Percentiles rank a stretch among this genome's conserved stretches.
Evolutionary conservation across 2,329 filamentous ascomycete species (phyloP).

Genomic region (Drechslerella stenobrocha): DNA sequence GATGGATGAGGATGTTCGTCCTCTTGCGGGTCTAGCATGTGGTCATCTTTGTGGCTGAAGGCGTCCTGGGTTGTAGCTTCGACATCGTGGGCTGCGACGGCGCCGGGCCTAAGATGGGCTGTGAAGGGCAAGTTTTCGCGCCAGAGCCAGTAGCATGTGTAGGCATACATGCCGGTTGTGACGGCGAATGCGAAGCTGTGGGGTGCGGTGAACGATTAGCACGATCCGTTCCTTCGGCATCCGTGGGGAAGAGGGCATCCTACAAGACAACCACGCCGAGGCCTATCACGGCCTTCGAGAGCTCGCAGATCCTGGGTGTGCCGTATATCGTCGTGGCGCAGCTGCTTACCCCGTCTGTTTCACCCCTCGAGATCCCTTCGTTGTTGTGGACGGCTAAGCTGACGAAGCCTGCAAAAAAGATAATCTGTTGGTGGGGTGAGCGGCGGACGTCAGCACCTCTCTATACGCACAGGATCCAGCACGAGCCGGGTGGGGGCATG

Average conservation of each 20-base stretch:
- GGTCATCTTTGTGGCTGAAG: slow-evolving; percentile 45
- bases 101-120: slow-evolving; percentile 26
- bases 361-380: slow-evolving; percentile 50
- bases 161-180: slow-evolving; percentile 52
- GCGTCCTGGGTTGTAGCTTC: slow-evolving; percentile 48
- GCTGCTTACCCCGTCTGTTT: slow-evolving; percentile 32
- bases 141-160: slow-evolving; percentile 52
- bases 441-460: too few species aligned
- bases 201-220: slow-evolving; percentile 1
- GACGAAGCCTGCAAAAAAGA: slow-evolving; percentile 70
- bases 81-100: slow-evolving; percentile 25
- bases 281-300: slow-evolving; percentile 67
- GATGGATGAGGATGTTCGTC: slow-evolving; percentile 32
- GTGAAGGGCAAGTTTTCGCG: slow-evolving; percentile 47
- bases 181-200: slow-evolving; percentile 51
- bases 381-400: slow-evolving; percentile 68
- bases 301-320: slow-evolving; percentile 59
- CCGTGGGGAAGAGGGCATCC: slow-evolving; percentile 52
- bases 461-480: too few species aligned
- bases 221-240: too few species aligned
- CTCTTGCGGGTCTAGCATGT: slow-evolving; percentile 9
- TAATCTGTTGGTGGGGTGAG: too few species aligned
- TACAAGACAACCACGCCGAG: slow-evolving; percentile 68
- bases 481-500: too few species aligned
- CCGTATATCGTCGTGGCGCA: slow-evolving; percentile 57